A percentile compares a stretch with the other conserved stretches of the same genome.
phyloP scores from a whole-genome alignment of 2,329 filamentous ascomycete genomes.

The Fusarium sororula region DNA sequence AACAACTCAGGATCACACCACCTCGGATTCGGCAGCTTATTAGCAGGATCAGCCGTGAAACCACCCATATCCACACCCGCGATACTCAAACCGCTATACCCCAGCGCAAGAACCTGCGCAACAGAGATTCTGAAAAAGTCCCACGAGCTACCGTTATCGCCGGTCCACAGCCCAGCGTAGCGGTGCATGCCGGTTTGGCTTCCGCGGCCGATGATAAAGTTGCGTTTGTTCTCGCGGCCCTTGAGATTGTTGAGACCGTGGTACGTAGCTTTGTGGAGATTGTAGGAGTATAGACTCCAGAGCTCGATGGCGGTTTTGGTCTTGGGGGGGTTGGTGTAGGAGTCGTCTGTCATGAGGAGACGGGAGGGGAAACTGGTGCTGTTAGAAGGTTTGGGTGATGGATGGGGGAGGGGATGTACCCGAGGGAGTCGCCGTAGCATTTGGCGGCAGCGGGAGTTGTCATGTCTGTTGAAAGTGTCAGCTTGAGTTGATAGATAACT shows the following conservation, averaged over 20 bases:
- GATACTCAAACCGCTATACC: neutral
- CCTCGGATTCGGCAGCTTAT: neutral
- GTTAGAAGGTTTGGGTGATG: neutral
- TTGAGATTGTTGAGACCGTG: neutral
- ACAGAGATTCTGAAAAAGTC: slow-evolving; percentile 1
- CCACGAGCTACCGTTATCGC: slow-evolving; percentile 1
- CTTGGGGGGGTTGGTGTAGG: neutral
- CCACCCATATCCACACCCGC: neutral
- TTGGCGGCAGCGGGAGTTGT: neutral
- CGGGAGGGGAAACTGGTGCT: neutral
- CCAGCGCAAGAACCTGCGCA: neutral
- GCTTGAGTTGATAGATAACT: neutral
- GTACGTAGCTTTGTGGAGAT: neutral
- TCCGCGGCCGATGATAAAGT: neutral
- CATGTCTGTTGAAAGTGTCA: neutral
- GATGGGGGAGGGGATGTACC: neutral
- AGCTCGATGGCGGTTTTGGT: slow-evolving; percentile 2
- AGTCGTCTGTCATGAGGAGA: neutral
- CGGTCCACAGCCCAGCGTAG: neutral
- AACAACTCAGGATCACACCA: neutral
- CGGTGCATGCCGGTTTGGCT: neutral
- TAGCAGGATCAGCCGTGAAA: neutral
- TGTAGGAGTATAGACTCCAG: neutral
- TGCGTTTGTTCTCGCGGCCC: neutral
- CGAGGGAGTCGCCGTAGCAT: neutral